These are phyloP conservation scores for Boletus fagicola DNA, from an alignment of 768 basidiomycete genomes.

Conservation along the genomic window DNA sequence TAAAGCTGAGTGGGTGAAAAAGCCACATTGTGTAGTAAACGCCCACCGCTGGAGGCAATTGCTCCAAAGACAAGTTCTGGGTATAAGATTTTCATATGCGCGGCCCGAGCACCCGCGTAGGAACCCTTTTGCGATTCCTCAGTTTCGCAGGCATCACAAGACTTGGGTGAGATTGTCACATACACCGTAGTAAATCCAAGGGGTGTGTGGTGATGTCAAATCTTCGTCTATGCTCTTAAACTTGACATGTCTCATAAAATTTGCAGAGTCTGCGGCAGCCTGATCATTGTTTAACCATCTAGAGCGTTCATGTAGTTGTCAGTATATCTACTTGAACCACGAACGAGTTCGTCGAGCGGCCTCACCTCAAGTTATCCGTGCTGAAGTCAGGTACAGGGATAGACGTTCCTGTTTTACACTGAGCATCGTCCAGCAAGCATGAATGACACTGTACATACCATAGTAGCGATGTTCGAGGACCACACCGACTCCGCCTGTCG, in stretches of 20 bases:
- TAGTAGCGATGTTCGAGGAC: slow-evolving; percentile 95
- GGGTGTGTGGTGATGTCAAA: slow-evolving; percentile 66
- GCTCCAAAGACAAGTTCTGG: slow-evolving; percentile 88
- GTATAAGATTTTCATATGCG: slow-evolving; percentile 85
- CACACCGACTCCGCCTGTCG: slow-evolving; percentile 84
- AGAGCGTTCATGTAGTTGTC: slow-evolving; percentile 8
- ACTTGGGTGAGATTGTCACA: slow-evolving; percentile 20
- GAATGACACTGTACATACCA: slow-evolving; percentile 40
- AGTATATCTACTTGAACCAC: neutral
- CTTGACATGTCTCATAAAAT: slow-evolving; percentile 82
- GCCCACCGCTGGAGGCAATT: slow-evolving; percentile 80
- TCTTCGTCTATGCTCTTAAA: slow-evolving; percentile 70
- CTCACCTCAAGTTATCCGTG: slow-evolving; percentile 76
- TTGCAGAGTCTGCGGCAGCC: slow-evolving; percentile 85
- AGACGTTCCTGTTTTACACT: slow-evolving; percentile 54
- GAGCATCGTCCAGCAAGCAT: neutral
- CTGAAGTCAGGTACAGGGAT: slow-evolving; percentile 74
- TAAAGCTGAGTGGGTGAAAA: neutral
- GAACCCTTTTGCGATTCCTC: slow-evolving; percentile 54
- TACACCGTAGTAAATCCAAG: slow-evolving; percentile 95
- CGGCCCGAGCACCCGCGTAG: slow-evolving; percentile 91
- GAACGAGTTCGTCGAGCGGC: neutral
- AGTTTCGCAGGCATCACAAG: neutral
- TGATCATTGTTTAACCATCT: slow-evolving; percentile 92
- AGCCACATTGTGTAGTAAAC: neutral